Conservation (phyloP, 1,284 basidiomycete species). For the Sanguinoderma infundibulare region DNA sequence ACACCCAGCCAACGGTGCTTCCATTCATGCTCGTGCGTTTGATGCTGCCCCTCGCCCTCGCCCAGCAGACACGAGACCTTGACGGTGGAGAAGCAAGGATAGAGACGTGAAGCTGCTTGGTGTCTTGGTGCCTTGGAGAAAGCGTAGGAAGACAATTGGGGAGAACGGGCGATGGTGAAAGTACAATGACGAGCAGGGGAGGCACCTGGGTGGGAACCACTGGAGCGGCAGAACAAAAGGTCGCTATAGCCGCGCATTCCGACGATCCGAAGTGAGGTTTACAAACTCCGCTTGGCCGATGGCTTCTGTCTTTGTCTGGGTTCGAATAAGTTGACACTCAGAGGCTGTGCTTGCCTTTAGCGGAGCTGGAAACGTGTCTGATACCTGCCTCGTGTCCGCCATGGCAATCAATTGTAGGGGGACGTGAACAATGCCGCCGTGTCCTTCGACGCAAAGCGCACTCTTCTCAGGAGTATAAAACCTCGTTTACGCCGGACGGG, state of each 20-base stretch:
- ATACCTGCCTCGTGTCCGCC: not conserved
- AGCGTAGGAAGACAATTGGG: too few relatives aligned
- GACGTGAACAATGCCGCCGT: slow-evolving; percentile 1
- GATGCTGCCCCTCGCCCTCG: too few relatives aligned
- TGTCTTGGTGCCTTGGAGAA: too few relatives aligned
- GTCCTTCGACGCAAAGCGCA: not conserved
- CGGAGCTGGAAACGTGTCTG: not conserved
- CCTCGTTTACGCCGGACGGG: not conserved
- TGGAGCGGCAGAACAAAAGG: not conserved
- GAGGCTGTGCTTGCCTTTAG: not conserved
- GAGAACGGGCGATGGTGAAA: too few relatives aligned
- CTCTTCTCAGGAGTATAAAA: slow-evolving; percentile 1
- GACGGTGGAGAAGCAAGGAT: too few relatives aligned
- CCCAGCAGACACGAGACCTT: too few relatives aligned
- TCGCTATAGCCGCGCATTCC: not conserved
- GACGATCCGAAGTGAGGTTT: not conserved
- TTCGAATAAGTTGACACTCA: not conserved
- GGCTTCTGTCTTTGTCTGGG: not conserved
- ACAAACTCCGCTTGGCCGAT: not conserved
- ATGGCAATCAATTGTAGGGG: not conserved
- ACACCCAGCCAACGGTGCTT: too few relatives aligned
- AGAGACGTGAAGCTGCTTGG: too few relatives aligned
- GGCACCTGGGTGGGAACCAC: too few relatives aligned
- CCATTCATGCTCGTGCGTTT: too few relatives aligned
- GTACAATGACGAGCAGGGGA: too few relatives aligned